Evolutionary conservation across 768 basidiomycete genomes (phyloP).

Genomic region (Cystoderma amianthinum): DNA sequence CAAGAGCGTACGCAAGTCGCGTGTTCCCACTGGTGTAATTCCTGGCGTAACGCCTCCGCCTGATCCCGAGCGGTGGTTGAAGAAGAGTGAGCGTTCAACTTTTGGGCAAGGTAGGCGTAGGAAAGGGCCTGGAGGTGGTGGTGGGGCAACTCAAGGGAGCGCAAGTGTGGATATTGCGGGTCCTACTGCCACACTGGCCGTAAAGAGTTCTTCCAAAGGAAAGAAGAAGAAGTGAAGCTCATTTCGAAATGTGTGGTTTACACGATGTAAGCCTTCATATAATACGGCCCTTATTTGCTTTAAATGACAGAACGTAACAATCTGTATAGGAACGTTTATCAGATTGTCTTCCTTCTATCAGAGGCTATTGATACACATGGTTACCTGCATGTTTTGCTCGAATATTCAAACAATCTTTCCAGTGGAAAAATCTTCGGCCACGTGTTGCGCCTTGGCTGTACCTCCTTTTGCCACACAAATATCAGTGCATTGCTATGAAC

Average conservation of each 20-base stretch:
- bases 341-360: neutral
- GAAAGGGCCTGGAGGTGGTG: slow-evolving; percentile 44
- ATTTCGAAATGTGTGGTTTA: neutral
- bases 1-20: slow-evolving; percentile 53
- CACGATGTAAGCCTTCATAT: neutral
- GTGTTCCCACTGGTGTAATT: slow-evolving; percentile 69
- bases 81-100: slow-evolving; percentile 73
- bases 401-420: too few relatives aligned
- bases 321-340: neutral
- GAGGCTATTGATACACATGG: too few relatives aligned
- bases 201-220: slow-evolving; percentile 43
- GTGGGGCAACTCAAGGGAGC: slow-evolving; percentile 69
- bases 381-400: too few relatives aligned
- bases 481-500: too few relatives aligned
- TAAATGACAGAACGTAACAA: neutral
- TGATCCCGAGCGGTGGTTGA: slow-evolving; percentile 84
- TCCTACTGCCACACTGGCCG: slow-evolving; percentile 17
- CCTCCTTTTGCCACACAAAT: too few relatives aligned
- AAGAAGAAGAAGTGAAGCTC: slow-evolving; percentile 59
- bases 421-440: too few relatives aligned
- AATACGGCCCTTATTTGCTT: neutral
- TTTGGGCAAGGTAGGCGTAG: slow-evolving; percentile 48
- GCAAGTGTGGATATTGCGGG: slow-evolving; percentile 31
- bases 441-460: too few relatives aligned
- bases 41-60: slow-evolving; percentile 78